phyloP scores from a whole-genome alignment of 768 basidiomycete species.

The Psilocybe cubensis region DNA sequence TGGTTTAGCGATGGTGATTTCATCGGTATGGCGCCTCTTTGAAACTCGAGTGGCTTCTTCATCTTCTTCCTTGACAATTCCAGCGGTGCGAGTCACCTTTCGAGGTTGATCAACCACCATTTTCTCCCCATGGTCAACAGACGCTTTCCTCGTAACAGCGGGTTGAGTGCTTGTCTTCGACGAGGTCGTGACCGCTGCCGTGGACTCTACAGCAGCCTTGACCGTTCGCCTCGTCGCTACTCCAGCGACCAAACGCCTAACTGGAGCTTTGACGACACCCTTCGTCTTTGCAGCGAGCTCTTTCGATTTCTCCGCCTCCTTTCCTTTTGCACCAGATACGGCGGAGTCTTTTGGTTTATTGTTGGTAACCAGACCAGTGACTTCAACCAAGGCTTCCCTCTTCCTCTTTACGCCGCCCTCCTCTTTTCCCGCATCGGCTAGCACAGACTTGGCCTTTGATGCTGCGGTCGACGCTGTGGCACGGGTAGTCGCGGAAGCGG shows the following conservation, averaged over 20 bases:
- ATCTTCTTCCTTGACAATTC: slow-evolving; percentile 35
- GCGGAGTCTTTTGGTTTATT: slow-evolving; percentile 24
- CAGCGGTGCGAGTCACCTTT: background rate
- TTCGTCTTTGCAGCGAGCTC: slow-evolving; percentile 20
- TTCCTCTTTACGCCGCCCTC: slow-evolving; percentile 66
- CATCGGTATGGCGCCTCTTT: slow-evolving; percentile 69
- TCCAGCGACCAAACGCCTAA: slow-evolving; percentile 13
- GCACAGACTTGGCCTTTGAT: slow-evolving; percentile 38
- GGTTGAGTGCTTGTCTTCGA: slow-evolving; percentile 15
- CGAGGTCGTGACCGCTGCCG: slow-evolving; percentile 21
- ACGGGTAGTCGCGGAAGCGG: slow-evolving; percentile 39
- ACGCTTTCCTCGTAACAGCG: slow-evolving; percentile 5
- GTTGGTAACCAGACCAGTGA: slow-evolving; percentile 48
- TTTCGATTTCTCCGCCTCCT: slow-evolving; percentile 32
- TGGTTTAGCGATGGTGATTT: slow-evolving; percentile 20
- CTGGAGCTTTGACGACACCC: slow-evolving; percentile 18
- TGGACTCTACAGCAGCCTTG: slow-evolving; percentile 19
- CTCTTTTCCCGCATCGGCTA: slow-evolving; percentile 32
- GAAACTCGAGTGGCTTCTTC: slow-evolving; percentile 53
- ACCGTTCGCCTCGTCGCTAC: slow-evolving; percentile 13
- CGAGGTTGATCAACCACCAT: slow-evolving; percentile 23
- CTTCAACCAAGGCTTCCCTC: slow-evolving; percentile 76
- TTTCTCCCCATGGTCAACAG: slow-evolving; percentile 19
- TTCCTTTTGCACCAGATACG: slow-evolving; percentile 42
- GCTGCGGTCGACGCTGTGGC: slow-evolving; percentile 42